Evolutionary conservation across 2,329 filamentous ascomycete genomes (phyloP).

Genomic region (Capronia coronata): DNA sequence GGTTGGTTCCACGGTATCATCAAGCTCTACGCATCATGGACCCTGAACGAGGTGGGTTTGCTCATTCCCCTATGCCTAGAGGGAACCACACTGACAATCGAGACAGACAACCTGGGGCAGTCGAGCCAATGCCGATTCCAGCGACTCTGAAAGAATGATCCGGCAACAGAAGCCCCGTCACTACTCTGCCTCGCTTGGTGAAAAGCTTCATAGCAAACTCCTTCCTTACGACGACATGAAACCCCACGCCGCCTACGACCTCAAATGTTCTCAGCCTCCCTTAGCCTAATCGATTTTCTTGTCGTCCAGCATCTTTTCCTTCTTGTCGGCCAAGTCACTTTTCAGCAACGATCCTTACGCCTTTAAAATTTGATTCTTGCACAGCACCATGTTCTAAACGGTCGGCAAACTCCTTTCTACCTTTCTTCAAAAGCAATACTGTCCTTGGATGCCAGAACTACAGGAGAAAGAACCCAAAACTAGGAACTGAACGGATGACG

Average conservation of each 20-base stretch:
- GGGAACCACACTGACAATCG: constrained; percentile 24
- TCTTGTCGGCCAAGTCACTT: neutral
- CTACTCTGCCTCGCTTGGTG: constrained; percentile 9
- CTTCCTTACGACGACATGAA: constrained; percentile 20
- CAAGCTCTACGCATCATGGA: constrained; percentile 81
- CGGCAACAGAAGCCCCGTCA: constrained; percentile 19
- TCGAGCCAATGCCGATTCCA: constrained; percentile 80
- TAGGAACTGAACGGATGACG: constrained; percentile 8
- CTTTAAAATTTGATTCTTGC: constrained; percentile 1
- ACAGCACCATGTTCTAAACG: constrained; percentile 7
- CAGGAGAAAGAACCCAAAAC: constrained; percentile 7
- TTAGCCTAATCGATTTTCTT: constrained; percentile 12
- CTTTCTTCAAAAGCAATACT: constrained; percentile 11
- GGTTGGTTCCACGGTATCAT: constrained; percentile 90
- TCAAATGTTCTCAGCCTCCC: constrained; percentile 19
- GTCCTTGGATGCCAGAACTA: constrained; percentile 9
- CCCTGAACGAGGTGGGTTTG: constrained; percentile 68
- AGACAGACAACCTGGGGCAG: constrained; percentile 88
- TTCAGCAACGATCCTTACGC: neutral
- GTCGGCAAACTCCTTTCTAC: constrained; percentile 4
- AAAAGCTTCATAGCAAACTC: constrained; percentile 21
- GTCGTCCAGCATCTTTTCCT: constrained; percentile 1
- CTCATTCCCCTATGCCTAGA: neutral
- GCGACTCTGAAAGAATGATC: constrained; percentile 65
- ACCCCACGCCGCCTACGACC: constrained; percentile 18